Evolutionary conservation across 139 green algal genomes (phyloP).

Genomic region (Dunaliella sp.): DNA sequence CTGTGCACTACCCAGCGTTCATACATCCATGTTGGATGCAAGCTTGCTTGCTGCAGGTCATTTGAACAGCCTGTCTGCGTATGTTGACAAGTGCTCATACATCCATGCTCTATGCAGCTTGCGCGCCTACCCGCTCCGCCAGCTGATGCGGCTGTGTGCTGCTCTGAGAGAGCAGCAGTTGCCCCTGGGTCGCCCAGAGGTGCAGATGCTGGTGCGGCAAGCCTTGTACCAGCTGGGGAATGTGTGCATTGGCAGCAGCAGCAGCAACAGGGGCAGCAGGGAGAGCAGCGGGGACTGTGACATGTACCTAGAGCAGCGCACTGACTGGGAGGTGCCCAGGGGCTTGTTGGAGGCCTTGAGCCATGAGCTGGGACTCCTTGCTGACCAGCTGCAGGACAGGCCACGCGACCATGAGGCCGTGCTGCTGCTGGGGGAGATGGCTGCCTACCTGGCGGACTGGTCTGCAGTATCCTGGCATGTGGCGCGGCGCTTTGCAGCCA

Average conservation of each 20-base stretch:
- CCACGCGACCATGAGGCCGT: conserved; percentile 34
- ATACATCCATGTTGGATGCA: too few relatives aligned
- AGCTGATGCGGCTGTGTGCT: neutral
- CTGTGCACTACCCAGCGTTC: too few relatives aligned
- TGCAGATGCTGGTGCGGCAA: neutral
- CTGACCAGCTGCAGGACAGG: conserved; percentile 32
- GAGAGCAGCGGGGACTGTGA: too few relatives aligned
- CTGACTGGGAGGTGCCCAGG: too few relatives aligned
- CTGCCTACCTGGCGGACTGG: conserved; percentile 40
- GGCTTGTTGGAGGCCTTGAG: too few relatives aligned
- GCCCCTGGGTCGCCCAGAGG: conserved; percentile 1
- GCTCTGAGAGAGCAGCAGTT: neutral
- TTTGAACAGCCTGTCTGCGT: too few relatives aligned
- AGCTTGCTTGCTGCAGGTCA: too few relatives aligned
- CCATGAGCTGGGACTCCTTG: conserved; percentile 15
- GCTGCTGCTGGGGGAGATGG: conserved; percentile 41
- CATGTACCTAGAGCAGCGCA: too few relatives aligned
- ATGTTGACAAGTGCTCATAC: too few relatives aligned
- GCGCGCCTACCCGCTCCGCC: neutral
- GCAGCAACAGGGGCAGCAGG: neutral
- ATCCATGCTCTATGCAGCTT: neutral
- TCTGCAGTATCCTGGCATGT: neutral
- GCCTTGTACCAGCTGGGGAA: conserved; percentile 12
- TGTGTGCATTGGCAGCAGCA: neutral
- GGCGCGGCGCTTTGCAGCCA: conserved; percentile 40